phyloP scores from a whole-genome alignment of 2,329 filamentous ascomycete species.

The Scedosporium dehoogii region DNA sequence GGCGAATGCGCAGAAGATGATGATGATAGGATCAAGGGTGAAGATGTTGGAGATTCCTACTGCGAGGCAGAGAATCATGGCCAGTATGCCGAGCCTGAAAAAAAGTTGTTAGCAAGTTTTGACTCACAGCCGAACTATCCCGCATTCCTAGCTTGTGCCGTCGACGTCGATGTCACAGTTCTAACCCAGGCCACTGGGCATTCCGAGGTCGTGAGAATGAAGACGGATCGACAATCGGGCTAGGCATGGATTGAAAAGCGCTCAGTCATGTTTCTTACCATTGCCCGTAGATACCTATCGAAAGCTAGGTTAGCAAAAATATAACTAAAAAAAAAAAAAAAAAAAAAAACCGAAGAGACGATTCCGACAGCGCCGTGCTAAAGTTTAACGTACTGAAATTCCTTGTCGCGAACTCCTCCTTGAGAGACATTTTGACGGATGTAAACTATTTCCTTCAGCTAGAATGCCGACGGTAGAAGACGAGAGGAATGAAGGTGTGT shows the following conservation, averaged over 20 bases:
- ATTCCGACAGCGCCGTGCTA: background rate
- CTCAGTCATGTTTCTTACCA: slow-evolving; percentile 43
- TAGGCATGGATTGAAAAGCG: background rate
- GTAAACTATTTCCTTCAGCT: background rate
- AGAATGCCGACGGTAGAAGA: background rate
- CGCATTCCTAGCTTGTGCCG: background rate
- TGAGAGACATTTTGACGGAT: slow-evolving; percentile 51
- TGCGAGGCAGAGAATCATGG: slow-evolving; percentile 62
- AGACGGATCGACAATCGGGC: background rate
- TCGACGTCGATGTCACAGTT: background rate
- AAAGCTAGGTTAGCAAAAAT: slow-evolving; percentile 20
- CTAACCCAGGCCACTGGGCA: background rate
- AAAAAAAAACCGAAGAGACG: background rate
- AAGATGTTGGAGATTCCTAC: slow-evolving; percentile 61
- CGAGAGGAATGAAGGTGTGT: background rate
- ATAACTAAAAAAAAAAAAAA: no score
- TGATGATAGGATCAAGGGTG: slow-evolving; percentile 35
- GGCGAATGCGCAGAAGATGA: slow-evolving; percentile 43
- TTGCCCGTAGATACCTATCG: slow-evolving; percentile 63
- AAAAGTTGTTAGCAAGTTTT: background rate
- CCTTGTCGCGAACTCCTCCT: slow-evolving; percentile 61
- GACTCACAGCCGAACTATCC: background rate
- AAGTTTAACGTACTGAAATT: slow-evolving; percentile 56
- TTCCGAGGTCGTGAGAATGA: background rate
- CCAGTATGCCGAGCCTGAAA: slow-evolving; percentile 56